These are phyloP conservation scores for Calocybe indica DNA, from an alignment of 768 basidiomycete genomes.

Conservation along the genomic window DNA sequence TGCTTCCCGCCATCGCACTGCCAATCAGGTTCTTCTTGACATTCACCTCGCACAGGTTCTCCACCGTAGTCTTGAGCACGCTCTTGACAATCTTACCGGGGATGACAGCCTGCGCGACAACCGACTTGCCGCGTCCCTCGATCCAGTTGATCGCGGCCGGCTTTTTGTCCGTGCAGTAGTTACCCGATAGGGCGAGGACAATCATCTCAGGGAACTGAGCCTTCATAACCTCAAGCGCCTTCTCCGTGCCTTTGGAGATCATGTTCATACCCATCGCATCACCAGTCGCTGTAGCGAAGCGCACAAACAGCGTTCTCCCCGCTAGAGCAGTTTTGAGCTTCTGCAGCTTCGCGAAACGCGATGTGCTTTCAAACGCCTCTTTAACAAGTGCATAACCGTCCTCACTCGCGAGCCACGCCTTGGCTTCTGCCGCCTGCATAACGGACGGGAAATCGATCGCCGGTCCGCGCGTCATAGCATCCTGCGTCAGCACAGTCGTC, in stretches of 20 bases:
- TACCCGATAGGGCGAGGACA: slow-evolving; percentile 87
- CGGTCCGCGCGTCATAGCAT: slow-evolving; percentile 99
- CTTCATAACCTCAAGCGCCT: slow-evolving; percentile 77
- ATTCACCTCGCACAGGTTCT: slow-evolving; percentile 84
- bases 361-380: slow-evolving; percentile 90
- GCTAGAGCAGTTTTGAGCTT: slow-evolving; percentile 86
- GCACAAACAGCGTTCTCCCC: slow-evolving; percentile 87
- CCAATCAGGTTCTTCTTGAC: slow-evolving; percentile 97
- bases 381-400: slow-evolving; percentile 75
- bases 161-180: slow-evolving; percentile 99
- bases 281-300: slow-evolving; percentile 92
- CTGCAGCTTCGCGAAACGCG: slow-evolving; percentile 85
- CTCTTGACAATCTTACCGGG: slow-evolving; percentile 83
- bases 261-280: slow-evolving; percentile 99
- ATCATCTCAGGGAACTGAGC: slow-evolving; percentile 86
- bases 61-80: slow-evolving; percentile 94
- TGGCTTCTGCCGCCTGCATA: slow-evolving; percentile 73
- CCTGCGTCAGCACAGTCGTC: slow-evolving; percentile 84
- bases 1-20: slow-evolving; percentile 96
- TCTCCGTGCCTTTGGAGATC: slow-evolving; percentile 98
- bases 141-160: slow-evolving; percentile 99
- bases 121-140: slow-evolving; percentile 95
- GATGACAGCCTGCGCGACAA: slow-evolving; percentile 92
- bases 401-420: slow-evolving; percentile 79
- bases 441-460: slow-evolving; percentile 92